phyloP scores from a whole-genome alignment of 805 yeast genomes.

The Zygoascus ofunaensis region DNA sequence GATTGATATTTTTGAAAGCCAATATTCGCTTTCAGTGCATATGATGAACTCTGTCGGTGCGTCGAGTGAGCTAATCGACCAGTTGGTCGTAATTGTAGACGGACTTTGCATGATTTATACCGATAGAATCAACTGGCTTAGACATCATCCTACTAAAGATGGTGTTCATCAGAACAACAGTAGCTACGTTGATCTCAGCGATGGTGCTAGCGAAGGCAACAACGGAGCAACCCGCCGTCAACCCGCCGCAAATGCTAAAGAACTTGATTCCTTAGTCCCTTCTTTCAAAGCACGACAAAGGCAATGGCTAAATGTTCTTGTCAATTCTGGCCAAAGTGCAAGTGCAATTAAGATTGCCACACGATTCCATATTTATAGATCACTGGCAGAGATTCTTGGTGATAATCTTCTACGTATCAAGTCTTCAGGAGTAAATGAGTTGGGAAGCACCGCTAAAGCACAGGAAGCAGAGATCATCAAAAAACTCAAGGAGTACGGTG shows the following conservation, averaged over 20 bases:
- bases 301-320: constrained; percentile 52
- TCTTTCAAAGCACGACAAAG: constrained; percentile 17
- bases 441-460: background rate
- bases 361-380: constrained; percentile 51
- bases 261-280: background rate
- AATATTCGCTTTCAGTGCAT: constrained; percentile 17
- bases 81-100: constrained; percentile 33
- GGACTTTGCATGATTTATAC: constrained; percentile 32
- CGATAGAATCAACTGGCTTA: constrained; percentile 14
- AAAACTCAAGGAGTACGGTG: constrained; percentile 5
- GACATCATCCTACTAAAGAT: no score
- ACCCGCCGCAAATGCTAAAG: background rate
- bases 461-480: constrained; percentile 4
- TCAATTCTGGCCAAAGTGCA: constrained; percentile 39
- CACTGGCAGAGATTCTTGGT: constrained; percentile 50
- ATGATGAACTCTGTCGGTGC: constrained; percentile 7
- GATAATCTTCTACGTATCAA: constrained; percentile 28
- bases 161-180: background rate
- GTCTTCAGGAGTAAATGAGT: background rate
- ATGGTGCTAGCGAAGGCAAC: background rate
- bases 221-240: background rate
- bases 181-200: no score
- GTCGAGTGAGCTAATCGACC: constrained; percentile 13
- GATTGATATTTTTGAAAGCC: constrained; percentile 18
- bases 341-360: constrained; percentile 59